A percentile compares a stretch with the other conserved stretches of the same genome.
These are phyloP conservation scores for Batkoa obscura DNA, from an alignment of 371 early-diverging fungal species.

Conservation along the genomic window DNA sequence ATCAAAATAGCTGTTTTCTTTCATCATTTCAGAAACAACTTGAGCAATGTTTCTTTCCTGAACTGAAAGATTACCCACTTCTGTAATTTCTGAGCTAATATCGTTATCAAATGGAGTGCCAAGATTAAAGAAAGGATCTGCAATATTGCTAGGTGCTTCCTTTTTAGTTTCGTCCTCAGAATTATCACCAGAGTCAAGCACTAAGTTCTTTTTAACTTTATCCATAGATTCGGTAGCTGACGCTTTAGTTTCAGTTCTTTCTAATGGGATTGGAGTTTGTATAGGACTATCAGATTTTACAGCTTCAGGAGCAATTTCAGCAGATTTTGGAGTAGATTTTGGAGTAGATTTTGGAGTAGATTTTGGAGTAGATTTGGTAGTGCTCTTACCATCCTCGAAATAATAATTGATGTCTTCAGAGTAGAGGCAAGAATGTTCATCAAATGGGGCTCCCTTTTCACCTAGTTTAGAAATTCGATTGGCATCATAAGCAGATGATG, in stretches of 20 bases:
- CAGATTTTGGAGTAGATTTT: too few relatives aligned
- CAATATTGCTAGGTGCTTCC: neutral
- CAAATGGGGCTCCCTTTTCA: neutral
- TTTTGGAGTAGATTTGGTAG: too few relatives aligned
- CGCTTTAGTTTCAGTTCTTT: neutral
- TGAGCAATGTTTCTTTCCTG: slow-evolving; percentile 4
- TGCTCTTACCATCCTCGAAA: neutral
- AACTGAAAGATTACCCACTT: neutral
- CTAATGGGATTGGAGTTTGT: neutral
- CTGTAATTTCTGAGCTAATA: neutral
- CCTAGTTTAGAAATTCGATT: neutral
- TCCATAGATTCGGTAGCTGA: neutral
- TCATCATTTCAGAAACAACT: slow-evolving; percentile 4
- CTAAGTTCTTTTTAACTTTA: neutral
- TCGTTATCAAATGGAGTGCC: neutral
- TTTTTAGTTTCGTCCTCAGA: neutral
- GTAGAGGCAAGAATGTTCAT: neutral
- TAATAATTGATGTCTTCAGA: neutral
- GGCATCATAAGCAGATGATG: slow-evolving; percentile 6
- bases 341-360: neutral
- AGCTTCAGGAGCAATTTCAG: neutral
- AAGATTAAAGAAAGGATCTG: too few relatives aligned
- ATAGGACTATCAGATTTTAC: neutral
- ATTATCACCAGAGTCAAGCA: neutral
- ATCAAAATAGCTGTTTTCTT: slow-evolving; percentile 1